Percentiles rank a stretch among this genome's conserved stretches.
phyloP scores from a whole-genome alignment of 192 early-diverging fungal genomes.

The Rhizoclosmatium sp. region DNA sequence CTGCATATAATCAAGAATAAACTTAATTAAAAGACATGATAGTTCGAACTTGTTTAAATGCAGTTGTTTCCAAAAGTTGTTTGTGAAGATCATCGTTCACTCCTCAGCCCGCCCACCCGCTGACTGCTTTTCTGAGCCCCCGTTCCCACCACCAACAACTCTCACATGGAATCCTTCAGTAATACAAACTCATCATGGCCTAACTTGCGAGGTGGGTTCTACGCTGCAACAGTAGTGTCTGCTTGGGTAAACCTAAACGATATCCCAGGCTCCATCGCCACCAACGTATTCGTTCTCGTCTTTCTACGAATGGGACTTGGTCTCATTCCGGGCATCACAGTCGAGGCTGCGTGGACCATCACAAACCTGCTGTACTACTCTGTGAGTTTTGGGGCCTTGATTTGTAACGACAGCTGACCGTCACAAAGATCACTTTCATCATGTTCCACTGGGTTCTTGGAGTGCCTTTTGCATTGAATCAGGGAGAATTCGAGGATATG shows the following conservation, averaged over 20 bases:
- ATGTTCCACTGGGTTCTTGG: constrained; percentile 98
- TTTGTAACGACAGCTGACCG: neutral
- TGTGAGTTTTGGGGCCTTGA: constrained; percentile 57
- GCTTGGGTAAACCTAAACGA: neutral
- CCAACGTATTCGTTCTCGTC: constrained; percentile 85
- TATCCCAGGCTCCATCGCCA: constrained; percentile 87
- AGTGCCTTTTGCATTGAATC: constrained; percentile 93
- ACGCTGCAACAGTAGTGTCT: neutral
- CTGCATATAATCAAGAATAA: neutral
- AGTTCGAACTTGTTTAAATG: neutral
- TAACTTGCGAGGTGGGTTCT: constrained; percentile 28
- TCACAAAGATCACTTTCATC: constrained; percentile 82
- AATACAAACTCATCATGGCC: constrained; percentile 38
- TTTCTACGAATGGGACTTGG: constrained; percentile 79
- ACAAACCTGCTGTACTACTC: constrained; percentile 92
- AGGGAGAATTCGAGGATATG: constrained; percentile 90
- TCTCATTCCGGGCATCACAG: constrained; percentile 87
- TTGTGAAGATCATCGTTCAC: too few species aligned
- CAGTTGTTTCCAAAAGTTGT: neutral
- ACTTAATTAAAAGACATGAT: neutral
- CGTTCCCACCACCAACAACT: too few species aligned
- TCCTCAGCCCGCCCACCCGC: too few species aligned
- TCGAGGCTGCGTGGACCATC: constrained; percentile 96
- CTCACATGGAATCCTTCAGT: constrained; percentile 35
- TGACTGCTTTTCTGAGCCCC: too few species aligned